Base-by-base conservation (phyloP, 2,329 filamentous ascomycete genomes). In the Xylaria digitata region DNA sequence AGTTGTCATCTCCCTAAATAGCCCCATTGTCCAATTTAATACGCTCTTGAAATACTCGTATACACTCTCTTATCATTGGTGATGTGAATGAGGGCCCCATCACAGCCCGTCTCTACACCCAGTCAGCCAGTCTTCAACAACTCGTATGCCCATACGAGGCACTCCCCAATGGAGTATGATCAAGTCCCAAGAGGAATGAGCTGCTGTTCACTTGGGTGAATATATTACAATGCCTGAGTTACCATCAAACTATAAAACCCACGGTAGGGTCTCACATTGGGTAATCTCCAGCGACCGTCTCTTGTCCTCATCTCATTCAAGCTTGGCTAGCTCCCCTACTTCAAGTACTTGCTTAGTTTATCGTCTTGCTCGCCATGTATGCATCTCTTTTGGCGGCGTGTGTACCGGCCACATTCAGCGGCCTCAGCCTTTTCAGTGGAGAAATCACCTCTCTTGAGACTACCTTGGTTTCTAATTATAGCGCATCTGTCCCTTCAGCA, bases 401-500 rank as follows among this genome's bases (percentile, higher is more conserved):
- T 26, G 50, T 48, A 13, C 50, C 59, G 9, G 48, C 1, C 6
- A 61, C 58, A 8, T 61, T 61, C 40, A 34, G 11, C 23, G 32
- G 26, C 23, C 58, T 61, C 58, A 30, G 9, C 17, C 40, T 62
- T 40, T 62, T 62, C 8, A 49, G 59, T 0, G 59, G 13, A 17
- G 58, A 55, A 32, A 49, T 62, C 15, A 7, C 17, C 42, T 54
- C 40, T 19, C n/a, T 63, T 19, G 19, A 59, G 32, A 17, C 54
- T 6, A 46, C 46, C 15, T 26, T 73, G 3, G 63, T 72, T 17
- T 61, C 69, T 19, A 69, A 72, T 43, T 72, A 71, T 34, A 70
- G 59, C 42, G 46, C 49, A 42, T 54, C 30, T n/a, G 48, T 56
- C 61, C 57, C 50, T n/a, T 40, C 11, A n/a, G 62, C 49, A 63